Base-by-base conservation (phyloP, 176 grass and related monocot genomes). In the Lolium multiflorum region DNA sequence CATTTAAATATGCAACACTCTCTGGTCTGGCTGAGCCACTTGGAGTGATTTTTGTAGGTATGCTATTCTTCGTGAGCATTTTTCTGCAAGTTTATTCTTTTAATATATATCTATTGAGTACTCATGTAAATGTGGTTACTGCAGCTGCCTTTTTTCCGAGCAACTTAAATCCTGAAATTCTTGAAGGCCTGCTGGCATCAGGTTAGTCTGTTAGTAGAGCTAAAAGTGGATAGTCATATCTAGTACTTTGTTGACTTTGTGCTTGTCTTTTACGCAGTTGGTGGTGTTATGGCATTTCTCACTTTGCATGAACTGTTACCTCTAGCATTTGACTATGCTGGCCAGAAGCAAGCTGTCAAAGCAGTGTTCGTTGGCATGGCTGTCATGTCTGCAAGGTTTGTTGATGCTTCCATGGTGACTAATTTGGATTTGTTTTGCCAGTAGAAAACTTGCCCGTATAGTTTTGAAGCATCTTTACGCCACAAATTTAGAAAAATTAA, bases 261-360 rank as follows among this genome's bases (percentile, higher is more conserved):
- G 0, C 41, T 57, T 64, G 1, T 81, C 56, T 65, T 64, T 75
- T 67, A 8, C 2, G 76, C 87, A 98, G 97, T 98, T 86, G 97
- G 94, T 88, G 97, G 97, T 77, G 92, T 98, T 68, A 98, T 96
- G 97, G 97, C 93, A 77, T 98, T 98, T 85, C 94, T 96, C 59
- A 98, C 97, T 81, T 91, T 98, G 88, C 97, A 98, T 80, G 97
- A 98, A 88, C 92, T 98, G 94, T 81, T 98, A 58, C 97, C 97
- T 56, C 84, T 96, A 83, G 93, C 94, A 87, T 98, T 98, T 96
- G 97, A 96, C 77, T 94, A 98, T 88, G 92, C 92, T 87, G 97
- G 97, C 5, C 97, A 98, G 56, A 96, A 98, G 88, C 92, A 92
- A 84, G 92, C 97, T 90, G 92, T 98, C 51, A 95, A 98, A 92